Base-by-base conservation (phyloP, 257 asterid genomes). In the Eucommia ulmoides region DNA sequence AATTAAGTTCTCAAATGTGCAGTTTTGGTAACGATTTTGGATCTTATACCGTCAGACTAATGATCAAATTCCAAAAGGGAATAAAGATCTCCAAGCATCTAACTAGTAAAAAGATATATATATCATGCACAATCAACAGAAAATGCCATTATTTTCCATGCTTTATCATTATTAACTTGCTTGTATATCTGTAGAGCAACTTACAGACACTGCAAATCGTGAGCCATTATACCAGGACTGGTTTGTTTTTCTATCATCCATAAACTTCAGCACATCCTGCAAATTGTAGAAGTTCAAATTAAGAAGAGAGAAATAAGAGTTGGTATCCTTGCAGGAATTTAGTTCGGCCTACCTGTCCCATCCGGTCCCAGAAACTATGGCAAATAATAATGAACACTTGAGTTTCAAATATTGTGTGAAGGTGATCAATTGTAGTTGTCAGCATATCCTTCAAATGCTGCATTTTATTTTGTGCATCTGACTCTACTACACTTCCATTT, bases 291-390 rank as follows among this genome's bases (percentile, higher is more conserved):
- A 24, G 23, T 15, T 9, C 23, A 12, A 47, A 14, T 21, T 18
- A 26, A n/a, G 18, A 49, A 14, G 53, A 17, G 25, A 8, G 16
- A 29, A 20, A n/a, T 21, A 23, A 1, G 9, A n/a, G 3, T 26
- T 24, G 16, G 20, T 7, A 20, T 6, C 8, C 25, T 29, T 0
- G 1, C 56, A 61, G 21, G 20, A 23, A 21, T 20, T 53, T 26
- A 3, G 1, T 8, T 22, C 10, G 20, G 33, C 26, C 2, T 23
- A 89, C 96, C 96, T 89, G 98, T 51, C 96, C 96, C 84, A 83
- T 82, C 12, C 96, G 79, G 70, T 82, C 98, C 98, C 98, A 89
- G 65, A 78, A 78, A 38, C 88, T 85, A 57, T 94, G 76, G 48
- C 88, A 76, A 29, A 89, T 62, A 25, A 74, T 73, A 19, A 89